These are phyloP conservation scores for Eucalyptus curtisii DNA, from an alignment of 345 rosid species.

Conservation along the genomic window DNA sequence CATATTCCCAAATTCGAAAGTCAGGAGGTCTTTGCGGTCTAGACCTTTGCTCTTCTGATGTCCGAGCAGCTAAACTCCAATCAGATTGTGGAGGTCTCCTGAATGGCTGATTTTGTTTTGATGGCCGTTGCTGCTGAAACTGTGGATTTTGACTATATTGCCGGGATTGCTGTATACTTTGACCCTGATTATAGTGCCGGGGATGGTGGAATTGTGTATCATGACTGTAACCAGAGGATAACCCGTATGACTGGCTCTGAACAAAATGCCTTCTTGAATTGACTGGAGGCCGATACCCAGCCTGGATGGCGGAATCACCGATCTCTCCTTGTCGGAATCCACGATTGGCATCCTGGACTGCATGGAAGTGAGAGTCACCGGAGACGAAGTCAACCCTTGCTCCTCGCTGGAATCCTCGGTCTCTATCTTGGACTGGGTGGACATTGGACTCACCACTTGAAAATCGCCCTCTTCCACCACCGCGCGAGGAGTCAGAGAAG, in stretches of 20 bases:
- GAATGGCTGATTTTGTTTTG: constrained; percentile 9
- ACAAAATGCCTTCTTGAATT: not conserved
- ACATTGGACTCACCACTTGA: constrained; percentile 35
- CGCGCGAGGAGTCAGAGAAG: constrained; percentile 37
- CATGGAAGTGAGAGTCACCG: constrained; percentile 35
- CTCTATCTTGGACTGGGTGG: constrained; percentile 25
- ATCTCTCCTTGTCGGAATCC: constrained; percentile 14
- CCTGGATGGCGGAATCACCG: not conserved
- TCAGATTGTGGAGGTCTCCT: constrained; percentile 16
- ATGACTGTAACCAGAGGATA: not conserved
- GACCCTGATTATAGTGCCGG: not conserved
- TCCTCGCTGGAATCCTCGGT: constrained; percentile 19
- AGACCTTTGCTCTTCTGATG: constrained; percentile 23
- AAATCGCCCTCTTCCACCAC: not conserved
- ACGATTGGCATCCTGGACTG: constrained; percentile 32
- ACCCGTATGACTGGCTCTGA: not conserved
- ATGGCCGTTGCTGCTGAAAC: constrained; percentile 10
- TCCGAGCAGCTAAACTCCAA: constrained; percentile 13
- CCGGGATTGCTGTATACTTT: not conserved
- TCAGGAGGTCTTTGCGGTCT: constrained; percentile 45
- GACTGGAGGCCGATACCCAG: constrained; percentile 5
- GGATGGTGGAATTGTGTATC: not conserved
- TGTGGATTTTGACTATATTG: constrained; percentile 7
- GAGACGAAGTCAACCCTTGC: constrained; percentile 18
- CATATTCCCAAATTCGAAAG: constrained; percentile 68